Evolutionary conservation across 495 filamentous ascomycete genomes (phyloP).

Genomic region (Penicillium coffeae): DNA sequence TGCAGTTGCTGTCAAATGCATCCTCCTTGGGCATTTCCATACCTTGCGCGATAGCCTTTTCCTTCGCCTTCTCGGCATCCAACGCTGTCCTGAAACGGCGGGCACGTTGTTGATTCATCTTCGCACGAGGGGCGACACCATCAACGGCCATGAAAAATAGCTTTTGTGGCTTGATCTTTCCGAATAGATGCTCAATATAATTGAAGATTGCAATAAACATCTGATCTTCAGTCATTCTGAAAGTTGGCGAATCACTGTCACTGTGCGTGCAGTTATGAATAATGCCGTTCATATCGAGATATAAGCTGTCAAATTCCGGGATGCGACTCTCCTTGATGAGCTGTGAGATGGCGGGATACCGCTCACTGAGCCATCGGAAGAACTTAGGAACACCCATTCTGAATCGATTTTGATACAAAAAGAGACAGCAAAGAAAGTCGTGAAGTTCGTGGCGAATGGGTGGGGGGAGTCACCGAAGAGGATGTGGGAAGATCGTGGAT

Average conservation of each 20-base stretch:
- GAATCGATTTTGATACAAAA: constrained; percentile 5
- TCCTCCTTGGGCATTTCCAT: constrained; percentile 92
- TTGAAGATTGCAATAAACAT: constrained; percentile 99
- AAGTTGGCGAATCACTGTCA: constrained; percentile 83
- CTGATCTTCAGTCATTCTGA: constrained; percentile 92
- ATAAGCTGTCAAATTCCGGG: constrained; percentile 97
- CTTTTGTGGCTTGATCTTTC: constrained; percentile 97
- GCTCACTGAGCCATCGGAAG: constrained; percentile 94
- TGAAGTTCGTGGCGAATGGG: background rate
- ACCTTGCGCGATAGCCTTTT: constrained; percentile 85
- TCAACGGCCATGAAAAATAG: constrained; percentile 99
- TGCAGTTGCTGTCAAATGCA: constrained; percentile 98
- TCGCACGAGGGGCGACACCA: constrained; percentile 93
- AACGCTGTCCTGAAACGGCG: constrained; percentile 92
- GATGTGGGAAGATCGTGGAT: background rate
- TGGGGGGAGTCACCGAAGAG: background rate
- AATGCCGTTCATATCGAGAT: constrained; percentile 99
- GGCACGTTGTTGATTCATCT: constrained; percentile 99
- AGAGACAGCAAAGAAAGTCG: background rate
- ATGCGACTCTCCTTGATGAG: constrained; percentile 98
- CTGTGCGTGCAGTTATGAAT: constrained; percentile 99
- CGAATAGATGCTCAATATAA: constrained; percentile 98
- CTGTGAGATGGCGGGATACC: constrained; percentile 98
- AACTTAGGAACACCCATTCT: constrained; percentile 93
- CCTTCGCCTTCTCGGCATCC: constrained; percentile 81